These are phyloP conservation scores for Phaeosphaeriaceae sp. DNA, from an alignment of 2,329 filamentous ascomycete genomes.

Conservation along the genomic window DNA sequence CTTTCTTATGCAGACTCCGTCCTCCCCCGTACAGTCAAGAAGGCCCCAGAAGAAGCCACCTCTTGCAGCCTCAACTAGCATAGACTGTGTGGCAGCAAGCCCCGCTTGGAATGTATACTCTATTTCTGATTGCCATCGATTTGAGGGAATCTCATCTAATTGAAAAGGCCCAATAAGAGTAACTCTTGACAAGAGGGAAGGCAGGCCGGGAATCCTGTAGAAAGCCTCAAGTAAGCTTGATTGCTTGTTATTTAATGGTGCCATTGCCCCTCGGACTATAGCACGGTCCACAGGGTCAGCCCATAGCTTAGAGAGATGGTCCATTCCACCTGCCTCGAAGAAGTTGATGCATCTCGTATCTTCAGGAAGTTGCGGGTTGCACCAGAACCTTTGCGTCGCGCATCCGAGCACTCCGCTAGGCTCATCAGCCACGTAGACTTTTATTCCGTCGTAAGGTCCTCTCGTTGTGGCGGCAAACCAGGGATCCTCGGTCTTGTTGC, in stretches of 20 bases:
- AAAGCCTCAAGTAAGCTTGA: background rate
- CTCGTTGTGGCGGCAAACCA: conserved; percentile 13
- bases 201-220: background rate
- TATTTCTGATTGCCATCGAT: conserved; percentile 21
- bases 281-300: background rate
- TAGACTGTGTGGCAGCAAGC: conserved; percentile 11
- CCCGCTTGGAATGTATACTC: conserved; percentile 11
- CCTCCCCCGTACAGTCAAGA: background rate
- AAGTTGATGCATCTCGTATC: background rate
- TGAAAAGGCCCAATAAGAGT: conserved; percentile 3
- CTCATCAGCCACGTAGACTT: background rate
- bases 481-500: conserved; percentile 6
- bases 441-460: background rate
- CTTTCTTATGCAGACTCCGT: background rate
- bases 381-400: background rate
- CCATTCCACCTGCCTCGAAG: too few relatives aligned
- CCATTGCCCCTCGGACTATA: background rate
- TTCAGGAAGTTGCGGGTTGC: background rate
- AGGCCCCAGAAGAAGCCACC: background rate
- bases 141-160: conserved; percentile 2
- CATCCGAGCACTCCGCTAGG: background rate
- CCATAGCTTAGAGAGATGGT: too few relatives aligned
- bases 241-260: background rate
- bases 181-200: conserved; percentile 3
- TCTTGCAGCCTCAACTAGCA: conserved; percentile 8